phyloP scores from a whole-genome alignment of 1,139 yeast genomes.

The Trichomonascaceae sp. region DNA sequence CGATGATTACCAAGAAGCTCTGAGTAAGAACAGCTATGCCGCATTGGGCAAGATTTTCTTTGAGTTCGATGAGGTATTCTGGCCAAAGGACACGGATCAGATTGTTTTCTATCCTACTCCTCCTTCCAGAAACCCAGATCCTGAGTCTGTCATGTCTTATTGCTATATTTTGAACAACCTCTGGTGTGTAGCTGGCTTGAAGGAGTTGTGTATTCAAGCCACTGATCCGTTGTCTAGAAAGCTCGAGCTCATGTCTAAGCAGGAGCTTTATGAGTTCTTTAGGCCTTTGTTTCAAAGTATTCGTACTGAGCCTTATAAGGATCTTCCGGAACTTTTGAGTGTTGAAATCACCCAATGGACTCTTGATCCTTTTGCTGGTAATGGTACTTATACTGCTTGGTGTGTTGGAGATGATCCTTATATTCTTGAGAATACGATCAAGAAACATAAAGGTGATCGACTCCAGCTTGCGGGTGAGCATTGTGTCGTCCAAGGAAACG shows the following conservation, averaged over 20 bases:
- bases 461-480: conserved; percentile 76
- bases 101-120: conserved; percentile 23
- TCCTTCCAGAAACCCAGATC: conserved; percentile 13
- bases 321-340: conserved; percentile 19
- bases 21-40: conserved; percentile 55
- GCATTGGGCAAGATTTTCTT: conserved; percentile 69
- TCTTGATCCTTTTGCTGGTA: conserved; percentile 54
- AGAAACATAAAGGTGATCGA: conserved; percentile 45
- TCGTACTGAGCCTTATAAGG: conserved; percentile 22
- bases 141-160: conserved; percentile 20
- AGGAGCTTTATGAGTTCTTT: conserved; percentile 22
- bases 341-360: conserved; percentile 58
- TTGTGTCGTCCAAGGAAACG: conserved; percentile 67
- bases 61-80: conserved; percentile 63
- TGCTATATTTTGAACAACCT: conserved; percentile 24
- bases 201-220: conserved; percentile 24
- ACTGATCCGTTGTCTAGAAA: conserved; percentile 21
- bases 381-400: conserved; percentile 66
- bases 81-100: conserved; percentile 48
- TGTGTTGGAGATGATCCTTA: conserved; percentile 63
- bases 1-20: conserved; percentile 36
- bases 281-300: conserved; percentile 21
- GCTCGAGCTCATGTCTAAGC: conserved; percentile 19
- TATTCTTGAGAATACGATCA: conserved; percentile 51
- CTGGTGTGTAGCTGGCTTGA: conserved; percentile 22